Conservation (phyloP, 192 early-diverging fungal species). For the Podila verticillata region DNA sequence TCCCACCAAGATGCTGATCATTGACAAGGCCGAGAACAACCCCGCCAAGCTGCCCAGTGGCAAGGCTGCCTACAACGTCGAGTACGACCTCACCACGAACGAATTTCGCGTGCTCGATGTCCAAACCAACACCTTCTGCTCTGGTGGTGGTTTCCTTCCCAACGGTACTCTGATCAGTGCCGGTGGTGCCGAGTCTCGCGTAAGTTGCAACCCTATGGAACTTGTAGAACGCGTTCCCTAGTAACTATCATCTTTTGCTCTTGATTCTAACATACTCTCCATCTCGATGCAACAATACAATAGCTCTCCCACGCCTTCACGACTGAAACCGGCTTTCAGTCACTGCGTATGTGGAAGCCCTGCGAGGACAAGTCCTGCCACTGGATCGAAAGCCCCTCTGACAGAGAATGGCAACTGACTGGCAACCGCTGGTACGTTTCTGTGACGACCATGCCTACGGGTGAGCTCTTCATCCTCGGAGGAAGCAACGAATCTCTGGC, state of each 20-base stretch:
- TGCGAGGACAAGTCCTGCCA: conserved; percentile 54
- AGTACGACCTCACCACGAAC: conserved; percentile 58
- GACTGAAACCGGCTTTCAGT: conserved; percentile 50
- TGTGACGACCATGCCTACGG: conserved; percentile 53
- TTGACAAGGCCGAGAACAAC: conserved; percentile 63
- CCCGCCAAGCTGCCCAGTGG: conserved; percentile 45
- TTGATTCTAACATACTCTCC: neutral
- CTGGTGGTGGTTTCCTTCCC: conserved; percentile 59
- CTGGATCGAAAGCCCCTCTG: conserved; percentile 55
- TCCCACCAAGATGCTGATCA: conserved; percentile 62
- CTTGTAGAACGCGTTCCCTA: neutral
- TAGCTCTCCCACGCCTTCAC: conserved; percentile 20
- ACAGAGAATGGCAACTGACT: conserved; percentile 42
- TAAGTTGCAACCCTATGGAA: conserved; percentile 11
- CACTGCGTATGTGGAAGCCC: conserved; percentile 57
- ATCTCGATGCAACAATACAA: neutral
- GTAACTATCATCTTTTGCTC: neutral
- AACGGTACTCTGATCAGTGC: conserved; percentile 61
- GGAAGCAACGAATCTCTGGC: conserved; percentile 57
- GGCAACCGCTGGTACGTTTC: conserved; percentile 64
- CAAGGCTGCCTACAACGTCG: conserved; percentile 50
- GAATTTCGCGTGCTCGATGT: conserved; percentile 52
- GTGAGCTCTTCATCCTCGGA: conserved; percentile 64
- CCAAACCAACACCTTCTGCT: conserved; percentile 65
- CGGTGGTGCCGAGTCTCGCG: conserved; percentile 57